Evolutionary conservation across 345 rosid species (phyloP).

Genomic region (Odontarrhena argentea): DNA sequence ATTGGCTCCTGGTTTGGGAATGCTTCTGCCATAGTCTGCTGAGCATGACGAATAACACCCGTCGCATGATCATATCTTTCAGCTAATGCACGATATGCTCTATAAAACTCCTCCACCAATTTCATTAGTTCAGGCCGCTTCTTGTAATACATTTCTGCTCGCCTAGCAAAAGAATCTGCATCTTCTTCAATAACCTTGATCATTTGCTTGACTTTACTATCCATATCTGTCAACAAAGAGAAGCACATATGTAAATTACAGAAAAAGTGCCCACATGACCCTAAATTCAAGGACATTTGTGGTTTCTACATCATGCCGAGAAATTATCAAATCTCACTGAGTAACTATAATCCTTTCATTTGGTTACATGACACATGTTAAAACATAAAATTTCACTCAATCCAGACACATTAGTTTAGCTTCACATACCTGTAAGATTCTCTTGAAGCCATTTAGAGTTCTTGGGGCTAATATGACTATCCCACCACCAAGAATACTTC

Average conservation of each 20-base stretch:
- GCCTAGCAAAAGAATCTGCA: conserved; percentile 97
- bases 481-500: conserved; percentile 99
- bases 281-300: conserved; percentile 3
- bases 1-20: conserved; percentile 88
- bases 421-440: conserved; percentile 78
- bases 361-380: background rate
- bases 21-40: conserved; percentile 86
- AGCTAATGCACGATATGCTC: conserved; percentile 97
- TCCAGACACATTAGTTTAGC: background rate
- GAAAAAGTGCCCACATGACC: conserved; percentile 14
- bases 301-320: background rate
- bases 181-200: conserved; percentile 97
- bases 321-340: background rate
- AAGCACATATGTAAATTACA: conserved; percentile 6
- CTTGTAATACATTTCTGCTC: conserved; percentile 99
- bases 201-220: conserved; percentile 91
- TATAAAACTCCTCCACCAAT: conserved; percentile 95
- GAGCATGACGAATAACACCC: conserved; percentile 89
- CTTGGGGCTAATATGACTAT: conserved; percentile 92
- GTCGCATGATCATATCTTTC: conserved; percentile 99
- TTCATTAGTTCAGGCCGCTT: conserved; percentile 98
- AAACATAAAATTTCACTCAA: conserved; percentile 6
- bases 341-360: background rate
- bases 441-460: conserved; percentile 98
- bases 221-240: conserved; percentile 71